These are phyloP conservation scores for Xylaria sp. DNA, from an alignment of 2,329 filamentous ascomycete species.

Conservation along the genomic window DNA sequence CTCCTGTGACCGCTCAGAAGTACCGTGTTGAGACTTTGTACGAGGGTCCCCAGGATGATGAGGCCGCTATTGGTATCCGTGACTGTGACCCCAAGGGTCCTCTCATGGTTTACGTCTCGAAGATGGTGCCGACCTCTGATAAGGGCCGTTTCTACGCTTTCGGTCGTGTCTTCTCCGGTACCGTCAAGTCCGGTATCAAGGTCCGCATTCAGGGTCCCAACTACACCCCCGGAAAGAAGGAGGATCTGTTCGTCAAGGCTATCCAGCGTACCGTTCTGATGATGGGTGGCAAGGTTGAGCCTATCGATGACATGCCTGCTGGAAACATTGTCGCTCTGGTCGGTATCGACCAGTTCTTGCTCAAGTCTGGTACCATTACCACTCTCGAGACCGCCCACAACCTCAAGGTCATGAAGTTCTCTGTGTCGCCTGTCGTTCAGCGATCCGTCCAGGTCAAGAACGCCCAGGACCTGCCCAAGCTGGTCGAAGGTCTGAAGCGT, in stretches of 20 bases:
- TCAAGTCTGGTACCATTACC: conserved; percentile 99
- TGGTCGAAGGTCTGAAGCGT: conserved; percentile 99
- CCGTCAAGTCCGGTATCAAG: conserved; percentile 95
- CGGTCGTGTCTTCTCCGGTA: conserved; percentile 99
- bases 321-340: conserved; percentile 99
- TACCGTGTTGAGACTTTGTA: conserved; percentile 99
- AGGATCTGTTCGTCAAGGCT: conserved; percentile 98
- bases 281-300: conserved; percentile 99
- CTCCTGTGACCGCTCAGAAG: conserved; percentile 90
- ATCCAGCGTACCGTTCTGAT: conserved; percentile 99
- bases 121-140: conserved; percentile 99
- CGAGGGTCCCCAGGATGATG: conserved; percentile 94
- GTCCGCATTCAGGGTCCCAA: conserved; percentile 99
- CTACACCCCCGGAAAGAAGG: conserved; percentile 98
- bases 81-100: conserved; percentile 97
- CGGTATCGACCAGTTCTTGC: conserved; percentile 99
- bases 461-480: conserved; percentile 98
- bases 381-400: conserved; percentile 98
- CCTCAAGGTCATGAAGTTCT: conserved; percentile 99
- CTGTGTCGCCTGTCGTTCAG: conserved; percentile 97
- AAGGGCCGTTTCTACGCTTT: conserved; percentile 99
- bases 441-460: conserved; percentile 99
- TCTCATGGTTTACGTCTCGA: conserved; percentile 99
- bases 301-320: conserved; percentile 97
- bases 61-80: conserved; percentile 92